Conservation (phyloP, 371 early-diverging fungal species). For the Mucor saturninus region DNA sequence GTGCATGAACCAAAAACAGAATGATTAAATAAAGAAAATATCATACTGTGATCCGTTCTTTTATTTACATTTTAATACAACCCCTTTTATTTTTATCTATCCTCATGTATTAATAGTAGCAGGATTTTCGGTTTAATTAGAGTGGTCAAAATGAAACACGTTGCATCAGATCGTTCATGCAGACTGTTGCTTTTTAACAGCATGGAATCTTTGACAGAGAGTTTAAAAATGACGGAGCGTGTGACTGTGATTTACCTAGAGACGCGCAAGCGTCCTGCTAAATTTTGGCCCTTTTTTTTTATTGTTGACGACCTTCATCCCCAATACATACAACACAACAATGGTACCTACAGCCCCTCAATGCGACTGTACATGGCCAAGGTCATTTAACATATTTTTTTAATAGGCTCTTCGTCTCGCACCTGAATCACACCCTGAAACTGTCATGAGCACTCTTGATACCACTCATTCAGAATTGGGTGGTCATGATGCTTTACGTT, state of each 20-base stretch:
- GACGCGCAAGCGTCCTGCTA: slow-evolving; percentile 20
- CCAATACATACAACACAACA: neutral
- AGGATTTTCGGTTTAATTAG: too few species aligned
- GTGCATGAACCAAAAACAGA: too few species aligned
- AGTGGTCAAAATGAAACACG: too few species aligned
- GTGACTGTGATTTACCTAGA: slow-evolving; percentile 4
- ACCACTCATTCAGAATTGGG: slow-evolving; percentile 73
- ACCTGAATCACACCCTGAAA: slow-evolving; percentile 50
- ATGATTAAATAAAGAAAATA: too few species aligned
- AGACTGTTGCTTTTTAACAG: too few species aligned
- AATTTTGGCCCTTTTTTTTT: neutral
- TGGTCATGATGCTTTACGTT: slow-evolving; percentile 84
- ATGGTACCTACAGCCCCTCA: neutral
- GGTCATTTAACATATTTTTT: neutral
- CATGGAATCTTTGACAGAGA: too few species aligned
- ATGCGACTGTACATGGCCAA: too few species aligned
- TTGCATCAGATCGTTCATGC: too few species aligned
- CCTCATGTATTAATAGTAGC: too few species aligned
- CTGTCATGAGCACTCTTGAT: slow-evolving; percentile 49
- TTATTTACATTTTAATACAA: too few species aligned
- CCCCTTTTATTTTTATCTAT: too few species aligned
- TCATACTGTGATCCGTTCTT: neutral
- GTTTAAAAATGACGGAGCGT: slow-evolving; percentile 4
- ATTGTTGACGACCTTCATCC: neutral
- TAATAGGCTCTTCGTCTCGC: slow-evolving; percentile 48